Evolutionary conservation across 495 filamentous ascomycete species (phyloP), one percentile per base, ranked within the genome.

Genomic region (Podospora tetraspora): DNA sequence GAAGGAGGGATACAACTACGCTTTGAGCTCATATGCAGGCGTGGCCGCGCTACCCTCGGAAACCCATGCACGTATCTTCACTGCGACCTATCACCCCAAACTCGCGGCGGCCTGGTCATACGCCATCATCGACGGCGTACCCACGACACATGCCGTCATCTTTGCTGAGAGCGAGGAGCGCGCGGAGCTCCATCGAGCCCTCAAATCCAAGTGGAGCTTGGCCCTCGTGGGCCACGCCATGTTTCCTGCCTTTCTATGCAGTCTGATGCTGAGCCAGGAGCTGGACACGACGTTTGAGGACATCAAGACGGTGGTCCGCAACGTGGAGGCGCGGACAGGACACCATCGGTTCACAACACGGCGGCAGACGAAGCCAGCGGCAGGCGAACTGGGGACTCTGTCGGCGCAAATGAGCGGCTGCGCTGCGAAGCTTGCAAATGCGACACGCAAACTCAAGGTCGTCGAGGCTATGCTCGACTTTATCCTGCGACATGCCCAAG

Each of bases 371-470:
- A 70, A 61, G 11, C 71, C 75, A 0, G 75, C 75, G 0, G 72
- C 70, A 2, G 75, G 75, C 24, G 75, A 77, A 58, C 64, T 77
- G 11, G 75, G 70, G 1, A 57, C 61, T 0, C 70, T 78, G 13
- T 75, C 73, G 1, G 73, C 74, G 3, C 56, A 74, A 57, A 74
- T 74, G 71, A 74, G 72, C 63, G 72, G 74, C 1, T 75, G 71
- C 59, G 73, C 72, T 0, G 73, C 74, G 34, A 78, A 78, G 67
- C 68, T 78, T 1, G 74, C 74, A 3, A 76, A 73, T 67, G 73
- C 71, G 7, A 69, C 70, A 1, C 69, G 76, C 13, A 78, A 76
- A 34, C 63, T 73, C 56, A 66, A 72, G 30, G 69, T 76, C 21
- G 63, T 74, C 24, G 70, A 75, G 34, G 69, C 68, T 13, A 61